These are phyloP conservation scores for Populus trichocarpa DNA, from an alignment of 441 rosid genomes.

Conservation along the genomic window DNA sequence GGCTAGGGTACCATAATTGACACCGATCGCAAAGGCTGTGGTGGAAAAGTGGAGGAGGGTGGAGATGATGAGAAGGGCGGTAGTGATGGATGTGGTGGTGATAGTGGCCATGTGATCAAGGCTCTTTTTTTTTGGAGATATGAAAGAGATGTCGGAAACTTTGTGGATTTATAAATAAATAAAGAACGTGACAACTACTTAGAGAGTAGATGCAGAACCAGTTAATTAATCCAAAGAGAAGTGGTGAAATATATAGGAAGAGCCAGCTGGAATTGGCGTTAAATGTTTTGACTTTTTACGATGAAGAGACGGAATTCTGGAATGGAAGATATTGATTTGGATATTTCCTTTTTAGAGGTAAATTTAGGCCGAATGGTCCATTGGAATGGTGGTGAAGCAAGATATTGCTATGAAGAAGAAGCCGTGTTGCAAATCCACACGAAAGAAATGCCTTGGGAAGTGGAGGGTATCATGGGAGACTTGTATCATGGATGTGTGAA, in stretches of 20 bases:
- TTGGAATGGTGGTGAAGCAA: no score
- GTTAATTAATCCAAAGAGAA: neutral
- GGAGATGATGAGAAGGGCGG: constrained; percentile 16
- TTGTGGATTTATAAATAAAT: neutral
- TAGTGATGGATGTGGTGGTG: constrained; percentile 7
- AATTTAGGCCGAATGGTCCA: no score
- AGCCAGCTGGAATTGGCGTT: neutral
- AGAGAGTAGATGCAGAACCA: no score
- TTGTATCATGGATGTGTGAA: neutral
- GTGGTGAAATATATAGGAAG: neutral
- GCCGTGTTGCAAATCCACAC: neutral
- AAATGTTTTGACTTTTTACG: neutral
- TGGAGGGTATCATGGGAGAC: neutral
- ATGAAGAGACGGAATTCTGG: neutral
- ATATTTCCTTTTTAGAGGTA: no score
- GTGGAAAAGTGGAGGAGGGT: constrained; percentile 17
- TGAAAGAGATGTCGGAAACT: neutral
- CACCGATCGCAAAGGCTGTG: constrained; percentile 43
- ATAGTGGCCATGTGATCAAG: constrained; percentile 16
- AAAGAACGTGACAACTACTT: no score
- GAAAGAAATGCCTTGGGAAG: neutral
- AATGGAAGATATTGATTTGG: neutral
- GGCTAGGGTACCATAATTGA: constrained; percentile 73
- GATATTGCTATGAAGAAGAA: neutral
- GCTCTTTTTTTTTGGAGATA: neutral